Evolutionary conservation across 176 grass and related monocot species (phyloP), one percentile per base, ranked within the genome.

Genomic region (Rhipidocladum racemiflorum): DNA sequence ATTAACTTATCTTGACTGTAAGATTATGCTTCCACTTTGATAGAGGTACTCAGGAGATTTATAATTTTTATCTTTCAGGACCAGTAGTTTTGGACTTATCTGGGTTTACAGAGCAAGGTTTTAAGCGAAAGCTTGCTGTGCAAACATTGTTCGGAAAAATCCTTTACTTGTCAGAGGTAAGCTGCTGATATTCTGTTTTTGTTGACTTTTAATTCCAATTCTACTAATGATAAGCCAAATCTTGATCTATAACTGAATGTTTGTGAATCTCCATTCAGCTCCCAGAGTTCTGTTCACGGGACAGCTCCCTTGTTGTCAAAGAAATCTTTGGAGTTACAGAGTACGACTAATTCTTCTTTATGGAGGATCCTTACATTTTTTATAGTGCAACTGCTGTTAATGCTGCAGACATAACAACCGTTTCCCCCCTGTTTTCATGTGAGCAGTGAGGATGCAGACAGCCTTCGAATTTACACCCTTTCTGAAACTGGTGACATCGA

Each of bases 301-400:
- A 91, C 72, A 84, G 85, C 87, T 95, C 92, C 28, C 83, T 99
- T 61, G 88, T 93, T 62, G 76, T 93, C 76, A 99, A 99, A 76
- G 96, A 99, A 81, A 95, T 95, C 66, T 99, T 95, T 77, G 92
- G 96, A 72, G 96, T 95, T 73, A 95, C 91, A 88, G 96, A 99
- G 96, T 99, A 99, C 55, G 88, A 25, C 30, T 45, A 29, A 78
- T 21, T 85, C 30, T 25, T 39, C 25, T 25, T 34, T 61, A 74
- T 25, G 51, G 43, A 29, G 36, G 23, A 64, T 84, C 27, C 39
- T 89, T 68, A 4, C 20, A 53, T 59, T 36, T 71, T 71, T 82
- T 56, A 46, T 56, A 74, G 9, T 62, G 54, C 46, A 65, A 42
- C 36, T 54, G 8, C 32, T 12, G n/a, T 32, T 15, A 24, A 46